phyloP scores from a whole-genome alignment of 2,329 filamentous ascomycete species.

The Calonectria honghensis region DNA sequence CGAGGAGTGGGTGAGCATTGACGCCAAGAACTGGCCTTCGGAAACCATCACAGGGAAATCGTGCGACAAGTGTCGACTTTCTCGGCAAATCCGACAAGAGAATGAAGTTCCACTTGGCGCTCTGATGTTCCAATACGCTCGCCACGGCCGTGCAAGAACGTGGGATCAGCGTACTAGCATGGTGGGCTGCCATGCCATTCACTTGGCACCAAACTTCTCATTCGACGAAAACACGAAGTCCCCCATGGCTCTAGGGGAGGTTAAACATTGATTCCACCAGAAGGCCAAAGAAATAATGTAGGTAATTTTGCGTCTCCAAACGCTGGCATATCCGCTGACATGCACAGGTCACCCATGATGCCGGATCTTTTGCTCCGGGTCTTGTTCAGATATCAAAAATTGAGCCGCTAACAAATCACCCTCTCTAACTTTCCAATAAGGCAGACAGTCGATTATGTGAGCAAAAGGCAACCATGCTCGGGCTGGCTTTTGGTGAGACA shows the following conservation, averaged over 20 bases:
- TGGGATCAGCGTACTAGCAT: neutral
- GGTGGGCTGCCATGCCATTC: neutral
- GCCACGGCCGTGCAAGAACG: neutral
- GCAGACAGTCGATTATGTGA: neutral
- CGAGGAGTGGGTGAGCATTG: neutral
- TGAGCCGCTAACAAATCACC: neutral
- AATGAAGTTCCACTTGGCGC: neutral
- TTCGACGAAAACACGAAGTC: neutral
- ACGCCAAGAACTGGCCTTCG: neutral
- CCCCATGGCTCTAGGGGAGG: neutral
- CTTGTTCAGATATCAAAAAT: neutral
- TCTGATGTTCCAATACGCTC: no score
- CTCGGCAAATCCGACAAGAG: neutral
- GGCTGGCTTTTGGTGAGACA: neutral
- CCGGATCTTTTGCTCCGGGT: neutral
- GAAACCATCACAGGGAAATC: neutral
- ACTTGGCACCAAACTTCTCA: neutral
- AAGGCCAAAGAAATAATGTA: neutral
- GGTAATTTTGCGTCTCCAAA: neutral
- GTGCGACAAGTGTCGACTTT: neutral
- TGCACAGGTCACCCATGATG: neutral
- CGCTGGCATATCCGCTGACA: neutral
- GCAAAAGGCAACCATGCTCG: neutral
- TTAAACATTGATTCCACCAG: neutral
- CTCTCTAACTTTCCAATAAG: neutral